These are phyloP conservation scores for Euclidium syriacum DNA, from an alignment of 345 rosid species.

Conservation along the genomic window DNA sequence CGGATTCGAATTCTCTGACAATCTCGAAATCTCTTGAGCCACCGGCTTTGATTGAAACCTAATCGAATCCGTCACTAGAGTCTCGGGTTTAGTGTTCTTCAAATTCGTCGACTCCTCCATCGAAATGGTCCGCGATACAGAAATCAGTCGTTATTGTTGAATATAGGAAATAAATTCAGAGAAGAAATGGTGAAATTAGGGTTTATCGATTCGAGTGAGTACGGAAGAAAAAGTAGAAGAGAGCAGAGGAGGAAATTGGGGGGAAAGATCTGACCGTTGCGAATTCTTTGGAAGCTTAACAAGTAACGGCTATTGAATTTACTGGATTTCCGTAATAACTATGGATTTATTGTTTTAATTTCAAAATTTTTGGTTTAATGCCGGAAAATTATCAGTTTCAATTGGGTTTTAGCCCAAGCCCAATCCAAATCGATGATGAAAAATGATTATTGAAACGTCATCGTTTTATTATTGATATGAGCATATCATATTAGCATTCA, in stretches of 20 bases:
- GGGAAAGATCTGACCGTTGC: slow-evolving; percentile 20
- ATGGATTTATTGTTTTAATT: not conserved
- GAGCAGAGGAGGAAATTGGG: not conserved
- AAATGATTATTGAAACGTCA: not conserved
- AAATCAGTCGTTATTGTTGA: not conserved
- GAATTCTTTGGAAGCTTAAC: slow-evolving; percentile 1
- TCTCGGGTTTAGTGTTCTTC: slow-evolving; percentile 29
- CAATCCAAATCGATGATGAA: not conserved
- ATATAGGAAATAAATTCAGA: not conserved
- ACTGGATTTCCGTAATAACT: slow-evolving; percentile 12
- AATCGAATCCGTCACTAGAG: slow-evolving; percentile 42
- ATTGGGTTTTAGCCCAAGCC: slow-evolving; percentile 11
- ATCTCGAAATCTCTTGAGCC: slow-evolving; percentile 24
- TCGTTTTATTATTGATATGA: no score
- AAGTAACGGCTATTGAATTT: slow-evolving; percentile 25
- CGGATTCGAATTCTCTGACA: slow-evolving; percentile 74
- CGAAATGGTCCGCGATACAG: no score
- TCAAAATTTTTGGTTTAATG: not conserved
- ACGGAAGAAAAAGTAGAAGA: not conserved
- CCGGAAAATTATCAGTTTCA: not conserved
- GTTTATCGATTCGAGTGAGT: not conserved
- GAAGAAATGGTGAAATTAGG: slow-evolving; percentile 3
- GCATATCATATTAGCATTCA: no score
- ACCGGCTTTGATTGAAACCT: slow-evolving; percentile 36
- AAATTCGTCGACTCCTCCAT: slow-evolving; percentile 52